These are phyloP conservation scores for Rhododendron molle DNA, from an alignment of 148 eudicot species.

Conservation along the genomic window DNA sequence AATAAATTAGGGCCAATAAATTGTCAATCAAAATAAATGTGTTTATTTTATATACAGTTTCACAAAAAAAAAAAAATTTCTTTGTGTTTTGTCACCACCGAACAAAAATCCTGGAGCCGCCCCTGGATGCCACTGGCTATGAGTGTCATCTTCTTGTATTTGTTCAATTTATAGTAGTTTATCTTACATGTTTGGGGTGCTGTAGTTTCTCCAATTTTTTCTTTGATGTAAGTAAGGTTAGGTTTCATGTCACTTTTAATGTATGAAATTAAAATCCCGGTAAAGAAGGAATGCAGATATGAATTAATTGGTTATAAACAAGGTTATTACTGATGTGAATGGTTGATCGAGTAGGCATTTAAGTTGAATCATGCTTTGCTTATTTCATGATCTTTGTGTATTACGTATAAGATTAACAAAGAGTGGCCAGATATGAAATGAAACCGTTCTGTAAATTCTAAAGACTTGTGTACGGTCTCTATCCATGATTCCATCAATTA, in stretches of 20 bases:
- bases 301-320: neutral
- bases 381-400: neutral
- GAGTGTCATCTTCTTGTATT: neutral
- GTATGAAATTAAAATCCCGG: neutral
- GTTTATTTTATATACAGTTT: too few relatives aligned
- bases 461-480: neutral
- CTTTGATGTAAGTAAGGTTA: neutral
- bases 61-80: too few relatives aligned
- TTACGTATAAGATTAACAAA: neutral
- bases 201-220: neutral
- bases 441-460: neutral
- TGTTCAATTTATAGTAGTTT: neutral
- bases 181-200: neutral
- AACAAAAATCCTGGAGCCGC: too few relatives aligned
- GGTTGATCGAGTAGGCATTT: neutral
- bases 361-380: neutral
- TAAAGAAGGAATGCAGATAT: neutral
- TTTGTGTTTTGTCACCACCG: too few relatives aligned
- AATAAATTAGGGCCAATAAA: too few relatives aligned
- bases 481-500: neutral
- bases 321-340: neutral
- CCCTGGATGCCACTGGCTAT: too few relatives aligned
- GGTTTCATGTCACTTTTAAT: neutral
- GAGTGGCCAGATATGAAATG: neutral
- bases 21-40: too few relatives aligned